These are phyloP conservation scores for Silene conica DNA, from an alignment of 148 eudicot genomes.

Conservation along the genomic window DNA sequence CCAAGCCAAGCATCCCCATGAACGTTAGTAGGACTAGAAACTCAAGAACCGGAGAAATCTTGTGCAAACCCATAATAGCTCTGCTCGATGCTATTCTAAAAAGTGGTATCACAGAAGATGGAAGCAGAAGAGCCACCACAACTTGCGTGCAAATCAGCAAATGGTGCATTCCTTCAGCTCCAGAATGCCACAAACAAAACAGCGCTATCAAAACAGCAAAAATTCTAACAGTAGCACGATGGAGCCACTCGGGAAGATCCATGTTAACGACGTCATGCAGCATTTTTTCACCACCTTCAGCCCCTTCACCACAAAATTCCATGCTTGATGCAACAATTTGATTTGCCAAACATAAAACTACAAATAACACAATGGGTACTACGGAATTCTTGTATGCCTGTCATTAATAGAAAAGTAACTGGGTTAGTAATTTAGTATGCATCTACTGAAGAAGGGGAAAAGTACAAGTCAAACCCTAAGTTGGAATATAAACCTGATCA, in stretches of 20 bases:
- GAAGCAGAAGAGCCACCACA: conserved; percentile 74
- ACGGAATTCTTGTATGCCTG: conserved; percentile 67
- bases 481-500: conserved; percentile 60
- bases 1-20: conserved; percentile 69
- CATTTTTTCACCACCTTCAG: conserved; percentile 53
- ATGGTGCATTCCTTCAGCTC: conserved; percentile 88
- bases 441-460: background rate
- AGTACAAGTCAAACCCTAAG: conserved; percentile 5
- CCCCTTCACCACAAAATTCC: conserved; percentile 56
- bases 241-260: conserved; percentile 90
- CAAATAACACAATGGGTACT: conserved; percentile 47
- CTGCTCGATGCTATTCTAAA: conserved; percentile 77
- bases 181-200: conserved; percentile 67
- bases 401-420: conserved; percentile 18
- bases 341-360: conserved; percentile 62
- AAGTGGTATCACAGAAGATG: conserved; percentile 84
- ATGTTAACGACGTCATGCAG: conserved; percentile 59
- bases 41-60: conserved; percentile 63
- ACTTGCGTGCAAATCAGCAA: conserved; percentile 74
- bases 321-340: conserved; percentile 67
- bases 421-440: conserved; percentile 7
- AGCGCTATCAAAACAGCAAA: conserved; percentile 69
- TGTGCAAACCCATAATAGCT: conserved; percentile 70
- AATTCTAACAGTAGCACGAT: conserved; percentile 70
- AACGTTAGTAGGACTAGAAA: conserved; percentile 55